These are phyloP conservation scores for Cryptococcus wingfieldii DNA, from an alignment of 1,284 basidiomycete species.

Conservation along the genomic window DNA sequence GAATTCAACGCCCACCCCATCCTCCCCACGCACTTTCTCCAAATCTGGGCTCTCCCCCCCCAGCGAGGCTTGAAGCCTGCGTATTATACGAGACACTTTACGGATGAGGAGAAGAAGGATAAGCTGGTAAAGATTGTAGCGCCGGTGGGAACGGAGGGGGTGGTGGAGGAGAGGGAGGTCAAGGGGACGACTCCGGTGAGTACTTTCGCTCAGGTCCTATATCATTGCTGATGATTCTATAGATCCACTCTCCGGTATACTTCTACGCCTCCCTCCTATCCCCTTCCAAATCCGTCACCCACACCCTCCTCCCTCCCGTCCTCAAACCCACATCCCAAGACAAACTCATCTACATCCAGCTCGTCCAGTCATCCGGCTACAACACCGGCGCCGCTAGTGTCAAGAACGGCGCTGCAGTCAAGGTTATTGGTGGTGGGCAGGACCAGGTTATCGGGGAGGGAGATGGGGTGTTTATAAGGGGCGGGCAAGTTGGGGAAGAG, in stretches of 20 bases:
- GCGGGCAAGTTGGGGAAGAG: constrained; percentile 54
- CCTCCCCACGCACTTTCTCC: constrained; percentile 65
- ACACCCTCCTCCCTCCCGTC: constrained; percentile 54
- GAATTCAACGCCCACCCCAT: constrained; percentile 67
- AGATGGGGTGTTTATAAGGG: constrained; percentile 65
- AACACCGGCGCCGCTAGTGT: constrained; percentile 53
- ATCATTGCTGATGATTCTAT: background rate
- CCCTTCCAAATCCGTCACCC: constrained; percentile 55
- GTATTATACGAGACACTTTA: constrained; percentile 79
- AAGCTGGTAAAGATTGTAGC: constrained; percentile 67
- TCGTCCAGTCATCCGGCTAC: constrained; percentile 69
- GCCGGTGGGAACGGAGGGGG: constrained; percentile 58
- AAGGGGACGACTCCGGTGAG: constrained; percentile 64
- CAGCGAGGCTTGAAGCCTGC: constrained; percentile 59
- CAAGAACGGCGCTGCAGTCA: constrained; percentile 21
- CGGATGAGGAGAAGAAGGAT: constrained; percentile 74
- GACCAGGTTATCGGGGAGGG: constrained; percentile 57
- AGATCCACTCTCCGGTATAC: constrained; percentile 49
- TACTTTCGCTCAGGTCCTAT: constrained; percentile 39
- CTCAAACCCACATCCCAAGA: constrained; percentile 1
- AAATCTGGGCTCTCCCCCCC: constrained; percentile 74
- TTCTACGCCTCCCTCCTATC: constrained; percentile 62
- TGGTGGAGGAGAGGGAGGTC: constrained; percentile 60
- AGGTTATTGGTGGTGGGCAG: constrained; percentile 47
- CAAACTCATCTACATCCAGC: constrained; percentile 50